Evolutionary conservation across 169 alveolate species (phyloP).

Genomic region (Hepatocystis sp.): DNA sequence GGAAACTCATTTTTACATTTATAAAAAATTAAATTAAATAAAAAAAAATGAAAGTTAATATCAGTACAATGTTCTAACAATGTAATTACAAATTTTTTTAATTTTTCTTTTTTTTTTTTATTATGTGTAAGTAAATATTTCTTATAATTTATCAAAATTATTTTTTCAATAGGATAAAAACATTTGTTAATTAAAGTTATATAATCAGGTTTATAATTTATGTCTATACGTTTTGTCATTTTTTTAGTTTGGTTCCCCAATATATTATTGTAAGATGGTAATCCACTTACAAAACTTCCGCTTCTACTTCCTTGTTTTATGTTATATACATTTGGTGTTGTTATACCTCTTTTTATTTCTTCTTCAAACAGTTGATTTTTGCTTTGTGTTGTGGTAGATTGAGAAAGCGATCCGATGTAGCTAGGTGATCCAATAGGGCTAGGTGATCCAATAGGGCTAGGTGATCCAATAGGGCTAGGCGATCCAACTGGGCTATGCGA

Average conservation of each 20-base stretch:
- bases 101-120: conserved; percentile 60
- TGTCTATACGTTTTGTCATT: conserved; percentile 12
- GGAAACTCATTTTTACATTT: conserved; percentile 73
- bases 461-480: too few species aligned
- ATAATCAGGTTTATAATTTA: conserved; percentile 21
- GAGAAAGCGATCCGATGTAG: too few species aligned
- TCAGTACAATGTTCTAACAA: conserved; percentile 33
- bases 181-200: conserved; percentile 13
- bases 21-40: conserved; percentile 58
- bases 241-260: not conserved
- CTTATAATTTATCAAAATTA: conserved; percentile 44
- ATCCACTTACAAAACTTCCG: too few species aligned
- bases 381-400: too few species aligned
- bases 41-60: conserved; percentile 52
- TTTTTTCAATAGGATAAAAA: conserved; percentile 47
- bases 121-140: conserved; percentile 46
- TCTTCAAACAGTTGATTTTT: too few species aligned
- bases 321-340: too few species aligned
- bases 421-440: too few species aligned
- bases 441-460: too few species aligned
- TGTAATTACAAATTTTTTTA: conserved; percentile 33
- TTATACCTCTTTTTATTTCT: too few species aligned
- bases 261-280: too few species aligned
- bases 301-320: too few species aligned
- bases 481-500: too few species aligned